Conservation (phyloP, 2,329 filamentous ascomycete species). For the Paraphoma chrysanthemicola region DNA sequence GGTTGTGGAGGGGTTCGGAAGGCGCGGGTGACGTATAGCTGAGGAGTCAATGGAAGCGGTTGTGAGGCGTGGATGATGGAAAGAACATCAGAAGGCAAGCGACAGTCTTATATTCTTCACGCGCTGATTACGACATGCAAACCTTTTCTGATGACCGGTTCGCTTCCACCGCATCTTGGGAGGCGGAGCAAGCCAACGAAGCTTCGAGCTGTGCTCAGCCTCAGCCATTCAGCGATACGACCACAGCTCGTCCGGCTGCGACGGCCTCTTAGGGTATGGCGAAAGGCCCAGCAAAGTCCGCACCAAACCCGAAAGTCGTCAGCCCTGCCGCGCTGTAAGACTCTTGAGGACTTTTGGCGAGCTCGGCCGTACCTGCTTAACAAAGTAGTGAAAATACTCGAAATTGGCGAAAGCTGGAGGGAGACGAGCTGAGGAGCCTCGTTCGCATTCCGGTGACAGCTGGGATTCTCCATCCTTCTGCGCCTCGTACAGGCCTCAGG, state of each 20-base stretch:
- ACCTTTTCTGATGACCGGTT: slow-evolving; percentile 33
- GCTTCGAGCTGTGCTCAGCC: slow-evolving; percentile 39
- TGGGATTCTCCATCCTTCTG: background rate
- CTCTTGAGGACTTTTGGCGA: background rate
- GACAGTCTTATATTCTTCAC: slow-evolving; percentile 22
- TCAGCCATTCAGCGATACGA: slow-evolving; percentile 24
- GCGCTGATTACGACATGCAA: slow-evolving; percentile 21
- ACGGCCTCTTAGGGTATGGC: slow-evolving; percentile 21
- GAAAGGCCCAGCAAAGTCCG: slow-evolving; percentile 11
- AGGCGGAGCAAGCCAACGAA: slow-evolving; percentile 39
- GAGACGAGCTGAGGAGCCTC: background rate
- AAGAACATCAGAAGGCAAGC: slow-evolving; percentile 11
- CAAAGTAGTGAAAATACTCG: background rate
- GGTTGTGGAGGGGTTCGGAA: slow-evolving; percentile 17
- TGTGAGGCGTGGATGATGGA: slow-evolving; percentile 18
- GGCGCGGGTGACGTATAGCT: slow-evolving; percentile 10
- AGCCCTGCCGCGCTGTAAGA: slow-evolving; percentile 2
- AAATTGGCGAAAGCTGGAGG: background rate
- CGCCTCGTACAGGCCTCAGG: slow-evolving; percentile 11
- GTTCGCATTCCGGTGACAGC: background rate
- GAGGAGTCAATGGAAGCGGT: slow-evolving; percentile 10
- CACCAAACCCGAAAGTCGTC: slow-evolving; percentile 13
- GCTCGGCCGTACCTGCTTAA: slow-evolving; percentile 5
- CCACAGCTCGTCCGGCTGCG: slow-evolving; percentile 20
- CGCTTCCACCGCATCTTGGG: slow-evolving; percentile 21